These are phyloP conservation scores for Phytopythium ostracodes DNA, from an alignment of 352 stramenopile species.

Conservation along the genomic window DNA sequence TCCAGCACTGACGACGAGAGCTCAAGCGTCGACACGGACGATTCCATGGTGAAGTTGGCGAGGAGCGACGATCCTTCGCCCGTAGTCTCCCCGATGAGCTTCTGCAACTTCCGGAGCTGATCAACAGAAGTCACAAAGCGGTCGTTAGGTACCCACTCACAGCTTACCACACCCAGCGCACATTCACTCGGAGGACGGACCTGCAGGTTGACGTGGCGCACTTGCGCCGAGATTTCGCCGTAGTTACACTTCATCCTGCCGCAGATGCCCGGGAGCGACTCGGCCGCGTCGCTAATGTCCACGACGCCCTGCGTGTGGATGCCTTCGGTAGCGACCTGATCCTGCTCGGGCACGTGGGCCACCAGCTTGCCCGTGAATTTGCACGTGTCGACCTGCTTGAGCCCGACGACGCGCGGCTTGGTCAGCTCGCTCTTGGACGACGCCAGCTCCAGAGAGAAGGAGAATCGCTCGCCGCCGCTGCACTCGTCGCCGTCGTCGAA, in stretches of 20 bases:
- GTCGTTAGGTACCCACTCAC: too few species aligned
- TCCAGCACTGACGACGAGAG: conserved; percentile 53
- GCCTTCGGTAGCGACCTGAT: conserved; percentile 32
- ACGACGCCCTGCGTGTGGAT: conserved; percentile 68
- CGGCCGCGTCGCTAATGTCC: conserved; percentile 50
- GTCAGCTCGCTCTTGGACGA: conserved; percentile 33
- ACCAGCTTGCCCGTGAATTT: conserved; percentile 49
- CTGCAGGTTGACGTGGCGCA: conserved; percentile 50
- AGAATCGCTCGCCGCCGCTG: conserved; percentile 35
- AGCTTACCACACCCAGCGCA: too few species aligned
- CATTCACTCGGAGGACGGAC: conserved; percentile 21
- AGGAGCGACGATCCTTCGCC: conserved; percentile 27
- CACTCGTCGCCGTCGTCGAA: conserved; percentile 77
- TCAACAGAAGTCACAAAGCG: too few species aligned
- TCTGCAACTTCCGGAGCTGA: conserved; percentile 19
- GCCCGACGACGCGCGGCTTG: conserved; percentile 37
- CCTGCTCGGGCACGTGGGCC: conserved; percentile 35
- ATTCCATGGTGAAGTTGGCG: conserved; percentile 45
- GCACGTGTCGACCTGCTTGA: conserved; percentile 56
- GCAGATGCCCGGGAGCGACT: conserved; percentile 59
- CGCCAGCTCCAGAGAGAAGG: conserved; percentile 50
- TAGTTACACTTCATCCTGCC: conserved; percentile 73
- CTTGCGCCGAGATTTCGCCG: conserved; percentile 35
- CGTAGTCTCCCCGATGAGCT: conserved; percentile 15
- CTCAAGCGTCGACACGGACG: conserved; percentile 50